These are phyloP conservation scores for Stachybotrys echinatus DNA, from an alignment of 2,329 filamentous ascomycete species.

Conservation along the genomic window DNA sequence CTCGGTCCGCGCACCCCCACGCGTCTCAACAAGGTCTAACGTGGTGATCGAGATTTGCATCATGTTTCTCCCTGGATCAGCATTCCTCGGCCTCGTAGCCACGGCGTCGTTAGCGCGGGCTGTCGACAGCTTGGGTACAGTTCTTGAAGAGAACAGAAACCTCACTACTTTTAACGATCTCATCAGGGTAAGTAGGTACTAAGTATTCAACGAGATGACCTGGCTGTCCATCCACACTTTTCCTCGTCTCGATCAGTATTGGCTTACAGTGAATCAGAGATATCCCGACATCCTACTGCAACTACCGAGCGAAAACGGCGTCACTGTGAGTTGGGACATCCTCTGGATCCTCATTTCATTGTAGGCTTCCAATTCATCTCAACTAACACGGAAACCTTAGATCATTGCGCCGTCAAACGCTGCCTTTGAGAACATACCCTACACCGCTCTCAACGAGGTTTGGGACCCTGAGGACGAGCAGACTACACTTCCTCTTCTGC, in stretches of 20 bases:
- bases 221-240: too few relatives aligned
- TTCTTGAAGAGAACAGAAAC: conserved; percentile 32
- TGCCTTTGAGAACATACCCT: conserved; percentile 51
- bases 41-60: background rate
- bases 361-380: background rate
- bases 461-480: conserved; percentile 37
- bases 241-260: background rate
- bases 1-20: background rate
- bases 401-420: conserved; percentile 54
- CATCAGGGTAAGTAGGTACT: conserved; percentile 37
- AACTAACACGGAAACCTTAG: conserved; percentile 9
- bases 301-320: conserved; percentile 35
- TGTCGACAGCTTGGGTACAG: conserved; percentile 24
- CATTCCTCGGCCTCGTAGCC: background rate
- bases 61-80: background rate
- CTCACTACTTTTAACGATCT: conserved; percentile 38
- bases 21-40: background rate
- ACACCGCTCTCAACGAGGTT: conserved; percentile 42
- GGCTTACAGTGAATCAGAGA: conserved; percentile 24
- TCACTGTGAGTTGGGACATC: conserved; percentile 30
- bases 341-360: background rate
- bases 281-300: conserved; percentile 39
- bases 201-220: too few relatives aligned
- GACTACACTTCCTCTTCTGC: conserved; percentile 44
- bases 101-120: conserved; percentile 4